Conservation (phyloP, 257 asterid genomes). For the Paulownia fortunei region DNA sequence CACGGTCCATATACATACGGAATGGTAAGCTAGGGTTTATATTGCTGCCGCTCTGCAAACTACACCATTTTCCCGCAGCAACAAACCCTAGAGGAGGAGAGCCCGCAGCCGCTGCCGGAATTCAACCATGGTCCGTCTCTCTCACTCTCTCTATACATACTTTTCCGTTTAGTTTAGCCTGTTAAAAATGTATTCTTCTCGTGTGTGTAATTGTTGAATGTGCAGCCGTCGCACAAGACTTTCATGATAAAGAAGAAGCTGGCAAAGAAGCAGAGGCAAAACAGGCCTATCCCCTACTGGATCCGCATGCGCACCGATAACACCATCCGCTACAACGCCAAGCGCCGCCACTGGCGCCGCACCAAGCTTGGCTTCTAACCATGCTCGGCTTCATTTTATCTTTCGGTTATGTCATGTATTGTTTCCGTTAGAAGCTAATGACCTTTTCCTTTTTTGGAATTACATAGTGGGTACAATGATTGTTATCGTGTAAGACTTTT, state of each 20-base stretch:
- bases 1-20: too few relatives aligned
- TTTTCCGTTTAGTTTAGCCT: background rate
- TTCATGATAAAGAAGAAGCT: conserved; percentile 90
- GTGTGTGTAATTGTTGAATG: conserved; percentile 14
- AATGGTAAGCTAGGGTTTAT: conserved; percentile 31
- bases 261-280: conserved; percentile 93
- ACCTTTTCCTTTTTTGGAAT: background rate
- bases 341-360: conserved; percentile 98
- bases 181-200: background rate
- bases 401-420: conserved; percentile 19
- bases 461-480: background rate
- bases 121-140: conserved; percentile 40
- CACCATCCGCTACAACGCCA: conserved; percentile 91
- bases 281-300: conserved; percentile 88
- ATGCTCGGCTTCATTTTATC: background rate
- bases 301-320: conserved; percentile 85
- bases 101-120: conserved; percentile 27
- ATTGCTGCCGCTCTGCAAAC: background rate
- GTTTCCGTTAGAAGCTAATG: conserved; percentile 24
- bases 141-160: background rate
- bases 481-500: conserved; percentile 18
- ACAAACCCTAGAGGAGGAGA: conserved; percentile 34
- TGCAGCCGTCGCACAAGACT: conserved; percentile 84
- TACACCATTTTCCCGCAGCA: background rate
- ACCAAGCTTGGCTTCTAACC: conserved; percentile 87